Base-by-base conservation (phyloP, 2,329 filamentous ascomycete genomes). In the Stagonosporopsis tanaceti region DNA sequence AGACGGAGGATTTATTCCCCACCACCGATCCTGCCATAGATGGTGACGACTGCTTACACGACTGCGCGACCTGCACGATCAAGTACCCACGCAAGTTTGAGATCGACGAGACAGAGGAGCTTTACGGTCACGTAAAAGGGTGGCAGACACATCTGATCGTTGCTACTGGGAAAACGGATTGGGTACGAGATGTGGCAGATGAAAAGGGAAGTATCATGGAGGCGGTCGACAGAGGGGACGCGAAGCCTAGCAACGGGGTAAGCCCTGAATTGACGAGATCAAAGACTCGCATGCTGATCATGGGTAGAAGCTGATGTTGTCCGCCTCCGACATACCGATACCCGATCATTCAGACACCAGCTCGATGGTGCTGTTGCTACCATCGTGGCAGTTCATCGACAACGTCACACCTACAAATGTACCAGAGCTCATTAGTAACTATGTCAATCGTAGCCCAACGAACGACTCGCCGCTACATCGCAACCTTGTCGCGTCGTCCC, bases 81-180 rank as follows among this genome's bases (percentile, higher is more conserved):
- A 85, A 87, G 59, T 96, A 93, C 73, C 94, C 94, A 35, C 87
- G 88, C 70, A 86, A 85, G 64, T 89, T 87, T 72, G 80, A 81
- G 4, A 87, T 97, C 53, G 90, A 98, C 55, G 85, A 89, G 74
- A 80, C 83, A 6, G 92, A 97, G 72, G 81, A 88, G 67, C 79
- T 99, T 46, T 98, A 96, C 73, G 95, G 94, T 0, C 83, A 90
- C 57, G 85, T 97, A 61, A 91, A 92, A 71, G 92, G 88, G 34
- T 98, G 92, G 90, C 89, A 87, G 70, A 95, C 93, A 20, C 95
- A 99, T 78, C 74, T 97, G 60, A 81, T 99, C 30, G 92, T 98
- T 15, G 95, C 92, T 24, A 99, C 95, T n/a, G 92, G 93, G 60
- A 97, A 97, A 85, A 85, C 89, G 25, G 95, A 99, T 78, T 99